These are phyloP conservation scores for Metarhizium guizhouense DNA, from an alignment of 2,329 filamentous ascomycete species.

Conservation along the genomic window DNA sequence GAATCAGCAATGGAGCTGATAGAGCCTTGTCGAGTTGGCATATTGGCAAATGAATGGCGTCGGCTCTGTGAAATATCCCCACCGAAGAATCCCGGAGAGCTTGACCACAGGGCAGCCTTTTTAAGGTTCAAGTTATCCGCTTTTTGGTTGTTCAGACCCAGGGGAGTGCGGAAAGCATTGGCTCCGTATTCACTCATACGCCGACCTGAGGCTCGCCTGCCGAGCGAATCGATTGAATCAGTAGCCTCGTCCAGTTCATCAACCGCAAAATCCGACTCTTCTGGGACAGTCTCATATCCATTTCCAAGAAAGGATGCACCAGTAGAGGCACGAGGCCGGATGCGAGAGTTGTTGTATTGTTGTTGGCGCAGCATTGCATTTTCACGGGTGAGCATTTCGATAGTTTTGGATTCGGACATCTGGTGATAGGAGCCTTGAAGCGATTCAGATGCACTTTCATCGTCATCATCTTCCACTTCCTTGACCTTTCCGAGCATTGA, in stretches of 20 bases:
- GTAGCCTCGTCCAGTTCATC: constrained; percentile 59
- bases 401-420: constrained; percentile 49
- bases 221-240: constrained; percentile 38
- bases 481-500: constrained; percentile 58
- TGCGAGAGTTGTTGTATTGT: constrained; percentile 31
- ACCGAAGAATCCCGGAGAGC: constrained; percentile 56
- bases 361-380: constrained; percentile 54
- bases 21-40: constrained; percentile 55
- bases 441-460: constrained; percentile 45
- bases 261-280: constrained; percentile 64
- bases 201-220: constrained; percentile 36
- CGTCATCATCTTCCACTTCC: constrained; percentile 61
- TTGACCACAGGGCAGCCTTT: constrained; percentile 62
- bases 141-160: constrained; percentile 51
- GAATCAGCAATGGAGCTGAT: constrained; percentile 51
- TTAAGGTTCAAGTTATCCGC: constrained; percentile 50
- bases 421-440: constrained; percentile 42
- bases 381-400: constrained; percentile 53
- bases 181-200: constrained; percentile 50
- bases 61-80: constrained; percentile 63
- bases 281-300: constrained; percentile 49
- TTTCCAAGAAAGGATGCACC: constrained; percentile 45
- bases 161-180: constrained; percentile 36
- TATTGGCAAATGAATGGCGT: constrained; percentile 70
- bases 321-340: constrained; percentile 51